Evolutionary conservation across 306 rosid genomes (phyloP).

Genomic region (Benincasa hispida): DNA sequence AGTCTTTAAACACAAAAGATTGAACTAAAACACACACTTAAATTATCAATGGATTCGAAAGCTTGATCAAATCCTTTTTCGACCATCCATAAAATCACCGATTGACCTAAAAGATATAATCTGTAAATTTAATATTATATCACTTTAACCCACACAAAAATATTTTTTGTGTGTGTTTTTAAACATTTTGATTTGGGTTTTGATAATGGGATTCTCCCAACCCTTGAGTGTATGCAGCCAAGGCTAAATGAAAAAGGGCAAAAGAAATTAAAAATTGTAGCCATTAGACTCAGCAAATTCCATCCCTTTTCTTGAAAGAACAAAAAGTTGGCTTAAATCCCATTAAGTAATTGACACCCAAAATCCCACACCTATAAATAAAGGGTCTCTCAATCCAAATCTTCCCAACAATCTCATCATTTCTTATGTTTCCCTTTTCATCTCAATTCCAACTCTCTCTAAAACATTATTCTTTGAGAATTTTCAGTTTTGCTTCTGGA

Average conservation of each 20-base stretch:
- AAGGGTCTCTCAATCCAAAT: not conserved
- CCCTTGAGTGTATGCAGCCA: not conserved
- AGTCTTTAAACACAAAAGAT: too few species aligned
- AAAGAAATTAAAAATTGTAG: not conserved
- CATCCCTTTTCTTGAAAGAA: not conserved
- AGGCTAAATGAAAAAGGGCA: not conserved
- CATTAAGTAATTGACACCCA: not conserved
- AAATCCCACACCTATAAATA: not conserved
- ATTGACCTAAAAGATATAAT: too few species aligned
- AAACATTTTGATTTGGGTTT: not conserved
- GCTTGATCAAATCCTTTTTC: too few species aligned
- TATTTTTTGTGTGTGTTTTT: too few species aligned
- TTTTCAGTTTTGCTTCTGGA: not conserved
- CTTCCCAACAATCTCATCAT: conserved; percentile 4
- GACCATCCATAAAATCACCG: too few species aligned
- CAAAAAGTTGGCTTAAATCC: not conserved
- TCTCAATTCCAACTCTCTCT: not conserved
- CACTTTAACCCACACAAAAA: too few species aligned
- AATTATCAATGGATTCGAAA: too few species aligned
- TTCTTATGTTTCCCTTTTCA: not conserved
- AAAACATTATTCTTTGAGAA: not conserved
- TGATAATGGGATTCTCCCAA: conserved; percentile 6
- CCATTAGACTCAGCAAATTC: not conserved
- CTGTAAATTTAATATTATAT: too few species aligned
- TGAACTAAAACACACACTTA: too few species aligned